phyloP scores from a whole-genome alignment of 2,329 filamentous ascomycete genomes.

The Sclerotinia sclerotiorum region DNA sequence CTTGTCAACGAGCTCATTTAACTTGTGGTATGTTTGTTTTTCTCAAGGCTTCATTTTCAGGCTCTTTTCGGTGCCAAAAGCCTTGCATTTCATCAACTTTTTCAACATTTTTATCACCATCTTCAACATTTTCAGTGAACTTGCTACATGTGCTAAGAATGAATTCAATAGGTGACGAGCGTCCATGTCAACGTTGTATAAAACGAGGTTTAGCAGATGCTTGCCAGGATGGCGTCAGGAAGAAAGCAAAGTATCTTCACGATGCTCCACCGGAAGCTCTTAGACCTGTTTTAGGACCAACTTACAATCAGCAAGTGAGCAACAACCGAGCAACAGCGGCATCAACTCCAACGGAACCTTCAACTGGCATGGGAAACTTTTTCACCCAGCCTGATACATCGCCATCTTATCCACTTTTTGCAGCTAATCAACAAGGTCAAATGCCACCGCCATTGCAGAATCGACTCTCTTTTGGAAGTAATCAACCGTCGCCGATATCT shows the following conservation, averaged over 20 bases:
- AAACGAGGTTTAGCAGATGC: slow-evolving; percentile 87
- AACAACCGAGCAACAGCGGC: slow-evolving; percentile 35
- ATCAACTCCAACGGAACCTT: slow-evolving; percentile 37
- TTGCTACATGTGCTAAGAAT: slow-evolving; percentile 21
- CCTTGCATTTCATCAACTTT: slow-evolving; percentile 20
- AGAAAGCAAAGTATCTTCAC: slow-evolving; percentile 98
- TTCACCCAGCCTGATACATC: slow-evolving; percentile 39
- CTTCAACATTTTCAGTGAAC: not conserved
- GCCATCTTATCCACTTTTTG: slow-evolving; percentile 43
- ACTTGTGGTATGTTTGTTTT: slow-evolving; percentile 81
- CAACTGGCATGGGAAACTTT: slow-evolving; percentile 36
- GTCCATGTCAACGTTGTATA: slow-evolving; percentile 90
- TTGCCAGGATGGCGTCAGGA: slow-evolving; percentile 94
- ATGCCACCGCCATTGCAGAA: slow-evolving; percentile 54
- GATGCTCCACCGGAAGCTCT: slow-evolving; percentile 89
- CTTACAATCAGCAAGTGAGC: slow-evolving; percentile 60
- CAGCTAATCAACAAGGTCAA: slow-evolving; percentile 48
- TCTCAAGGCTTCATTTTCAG: slow-evolving; percentile 21
- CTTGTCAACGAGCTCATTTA: slow-evolving; percentile 94
- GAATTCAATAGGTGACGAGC: slow-evolving; percentile 73
- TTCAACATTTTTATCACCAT: slow-evolving; percentile 19
- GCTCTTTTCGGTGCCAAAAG: not conserved
- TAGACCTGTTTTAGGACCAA: slow-evolving; percentile 76
- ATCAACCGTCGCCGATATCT: slow-evolving; percentile 71
- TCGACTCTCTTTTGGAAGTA: slow-evolving; percentile 55